A percentile compares a stretch with the other conserved stretches of the same genome.
These are phyloP conservation scores for Scutellaria minor DNA, from an alignment of 257 asterid species.

Conservation along the genomic window DNA sequence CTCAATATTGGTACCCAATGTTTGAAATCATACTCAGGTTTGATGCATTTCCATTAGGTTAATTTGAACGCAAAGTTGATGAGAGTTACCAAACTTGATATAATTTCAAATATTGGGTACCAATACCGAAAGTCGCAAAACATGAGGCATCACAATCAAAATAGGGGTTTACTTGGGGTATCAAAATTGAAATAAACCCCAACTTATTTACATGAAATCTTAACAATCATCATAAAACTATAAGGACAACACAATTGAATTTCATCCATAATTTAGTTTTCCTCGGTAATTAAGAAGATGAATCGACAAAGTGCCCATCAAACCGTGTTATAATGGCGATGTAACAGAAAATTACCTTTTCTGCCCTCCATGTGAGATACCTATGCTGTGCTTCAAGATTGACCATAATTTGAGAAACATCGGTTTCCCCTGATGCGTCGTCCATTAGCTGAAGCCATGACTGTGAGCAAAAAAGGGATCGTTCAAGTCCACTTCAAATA, in stretches of 20 bases:
- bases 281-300: neutral
- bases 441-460: conserved; percentile 81
- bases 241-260: neutral
- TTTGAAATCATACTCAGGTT: too few relatives aligned
- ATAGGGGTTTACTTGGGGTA: too few relatives aligned
- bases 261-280: neutral
- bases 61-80: too few relatives aligned
- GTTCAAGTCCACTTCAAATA: neutral
- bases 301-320: conserved; percentile 19
- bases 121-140: too few relatives aligned
- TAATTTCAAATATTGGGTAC: too few relatives aligned
- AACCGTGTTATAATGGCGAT: neutral
- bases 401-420: conserved; percentile 44
- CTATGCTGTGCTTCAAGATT: conserved; percentile 77
- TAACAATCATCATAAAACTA: neutral
- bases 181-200: too few relatives aligned
- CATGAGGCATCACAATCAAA: too few relatives aligned
- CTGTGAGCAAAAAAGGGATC: conserved; percentile 43
- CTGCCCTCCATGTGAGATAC: conserved; percentile 90
- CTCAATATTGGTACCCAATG: too few relatives aligned
- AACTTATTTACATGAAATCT: neutral
- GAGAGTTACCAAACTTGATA: too few relatives aligned
- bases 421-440: conserved; percentile 53
- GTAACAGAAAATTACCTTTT: conserved; percentile 55
- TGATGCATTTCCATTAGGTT: too few relatives aligned